Base-by-base conservation (phyloP, 2,329 filamentous ascomycete species). In the Xylaria polymorpha region DNA sequence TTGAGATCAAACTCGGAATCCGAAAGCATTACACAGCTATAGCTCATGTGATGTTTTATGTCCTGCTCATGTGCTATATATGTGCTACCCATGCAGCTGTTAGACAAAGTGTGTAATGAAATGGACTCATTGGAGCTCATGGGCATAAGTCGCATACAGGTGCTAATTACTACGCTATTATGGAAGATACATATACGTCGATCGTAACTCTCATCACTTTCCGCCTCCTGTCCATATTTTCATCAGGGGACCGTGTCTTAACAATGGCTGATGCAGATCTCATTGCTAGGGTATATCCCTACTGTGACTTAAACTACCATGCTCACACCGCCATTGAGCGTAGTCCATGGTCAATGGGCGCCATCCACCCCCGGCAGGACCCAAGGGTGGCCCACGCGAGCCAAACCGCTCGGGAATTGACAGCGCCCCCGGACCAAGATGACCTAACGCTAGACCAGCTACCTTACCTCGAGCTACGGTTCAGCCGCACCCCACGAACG, bases 391-490 rank as follows among this genome's bases (percentile, higher is more conserved):
- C 25, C 1, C 20, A 46, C 14, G 55, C 32, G 32, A 35, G 15
- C 25, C 50, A 46, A 37, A 32, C 20, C 18, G 25, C 22, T 15
- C 39, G 53, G 20, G 55, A 62, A 46, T 14, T 48, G 35, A 69
- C 61, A 6, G 55, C 51, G 62, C 62, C 62, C 2, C 50, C 46
- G n/a, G 14, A 53, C 1, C 15, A 35, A 1, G 1, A 35, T 20
- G 4, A 39, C 22, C 41, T 5, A 25, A n/a, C 18, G 20, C 20
- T 48, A 22, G 4, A 48, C 4, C 7, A n/a, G 32, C 35, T 35
- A 37, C 56, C 44, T 5, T 60, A 55, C 55, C n/a, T 66, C 18
- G 63, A 66, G 25, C 35, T 60, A 14, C 53, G 56, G 32, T 53
- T 60, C 22, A 60, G 63, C 5, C 15, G 20, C 56, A 9, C 32